Percentiles rank a stretch among this genome's conserved stretches.
Evolutionary conservation across 1,284 basidiomycete species (phyloP).

Genomic region (Hypsizygus ulmarius): DNA sequence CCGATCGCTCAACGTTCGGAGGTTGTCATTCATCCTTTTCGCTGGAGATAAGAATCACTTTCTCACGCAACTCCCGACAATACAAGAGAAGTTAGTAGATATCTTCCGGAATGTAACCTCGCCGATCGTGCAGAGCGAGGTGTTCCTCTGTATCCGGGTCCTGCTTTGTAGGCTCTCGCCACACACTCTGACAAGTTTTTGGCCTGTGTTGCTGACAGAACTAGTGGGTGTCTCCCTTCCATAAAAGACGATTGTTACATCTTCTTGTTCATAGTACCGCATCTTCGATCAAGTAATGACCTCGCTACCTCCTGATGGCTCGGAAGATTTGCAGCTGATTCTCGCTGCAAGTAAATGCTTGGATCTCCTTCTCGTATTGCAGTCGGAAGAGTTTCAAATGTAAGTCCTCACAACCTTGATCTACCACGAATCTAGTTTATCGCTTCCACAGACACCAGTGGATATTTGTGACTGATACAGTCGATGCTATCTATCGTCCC

Average conservation of each 20-base stretch:
- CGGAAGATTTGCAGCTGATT: conserved; percentile 80
- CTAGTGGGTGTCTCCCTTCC: conserved; percentile 54
- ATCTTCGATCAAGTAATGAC: conserved; percentile 68
- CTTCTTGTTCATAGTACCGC: conserved; percentile 51
- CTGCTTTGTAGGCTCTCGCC: conserved; percentile 89
- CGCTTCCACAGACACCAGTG: conserved; percentile 82
- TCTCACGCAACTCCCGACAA: conserved; percentile 83
- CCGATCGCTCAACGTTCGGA: conserved; percentile 85
- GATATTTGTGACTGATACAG: conserved; percentile 98
- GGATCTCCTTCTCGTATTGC: conserved; percentile 86
- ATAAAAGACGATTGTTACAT: background rate
- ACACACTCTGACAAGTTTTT: conserved; percentile 92
- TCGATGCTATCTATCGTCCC: conserved; percentile 89
- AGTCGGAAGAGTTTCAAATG: conserved; percentile 99
- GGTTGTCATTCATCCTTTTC: conserved; percentile 84
- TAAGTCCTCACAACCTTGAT: conserved; percentile 35
- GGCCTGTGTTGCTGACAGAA: conserved; percentile 95
- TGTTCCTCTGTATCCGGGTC: conserved; percentile 91
- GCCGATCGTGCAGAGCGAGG: conserved; percentile 89
- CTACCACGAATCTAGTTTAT: conserved; percentile 1
- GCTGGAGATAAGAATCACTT: conserved; percentile 89
- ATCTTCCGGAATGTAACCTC: conserved; percentile 80
- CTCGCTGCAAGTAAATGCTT: conserved; percentile 92
- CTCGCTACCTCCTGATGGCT: conserved; percentile 68
- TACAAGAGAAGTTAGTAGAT: conserved; percentile 97